phyloP scores from a whole-genome alignment of 805 yeast genomes.

The Ogataea parapolymorpha region DNA sequence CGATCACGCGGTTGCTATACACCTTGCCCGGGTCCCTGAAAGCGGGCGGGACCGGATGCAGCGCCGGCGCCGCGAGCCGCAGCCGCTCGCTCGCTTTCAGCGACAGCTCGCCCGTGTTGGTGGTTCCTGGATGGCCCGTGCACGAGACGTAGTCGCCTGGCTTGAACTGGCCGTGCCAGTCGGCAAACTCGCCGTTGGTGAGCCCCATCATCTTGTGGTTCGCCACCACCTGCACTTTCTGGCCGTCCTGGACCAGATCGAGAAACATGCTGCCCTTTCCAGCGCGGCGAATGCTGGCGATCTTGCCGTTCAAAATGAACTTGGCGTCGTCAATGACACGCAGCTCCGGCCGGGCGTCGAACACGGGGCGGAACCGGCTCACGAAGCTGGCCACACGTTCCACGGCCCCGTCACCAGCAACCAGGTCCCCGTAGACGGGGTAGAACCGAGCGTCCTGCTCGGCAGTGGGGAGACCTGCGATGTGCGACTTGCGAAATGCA shows the following conservation, averaged over 20 bases:
- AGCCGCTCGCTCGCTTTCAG: slow-evolving; percentile 53
- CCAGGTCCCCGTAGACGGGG: slow-evolving; percentile 21
- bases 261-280: slow-evolving; percentile 69
- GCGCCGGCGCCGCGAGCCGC: slow-evolving; percentile 59
- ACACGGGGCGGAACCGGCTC: slow-evolving; percentile 26
- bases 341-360: slow-evolving; percentile 21
- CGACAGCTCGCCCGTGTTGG: slow-evolving; percentile 78
- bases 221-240: slow-evolving; percentile 59
- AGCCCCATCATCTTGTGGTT: slow-evolving; percentile 47
- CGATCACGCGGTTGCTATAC: slow-evolving; percentile 66
- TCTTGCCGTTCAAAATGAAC: slow-evolving; percentile 50
- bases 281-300: slow-evolving; percentile 54
- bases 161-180: slow-evolving; percentile 42
- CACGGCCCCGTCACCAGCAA: slow-evolving; percentile 2
- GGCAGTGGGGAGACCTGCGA: slow-evolving; percentile 8
- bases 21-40: slow-evolving; percentile 53
- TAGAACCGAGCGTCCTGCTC: slow-evolving; percentile 27
- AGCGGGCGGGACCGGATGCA: slow-evolving; percentile 66
- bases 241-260: slow-evolving; percentile 62
- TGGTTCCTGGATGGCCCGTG: slow-evolving; percentile 68
- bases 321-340: slow-evolving; percentile 21
- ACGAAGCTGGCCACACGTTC: slow-evolving; percentile 41
- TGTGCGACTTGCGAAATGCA: slow-evolving; percentile 29
- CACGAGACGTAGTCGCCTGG: slow-evolving; percentile 72
- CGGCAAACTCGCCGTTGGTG: slow-evolving; percentile 40